Evolutionary conservation across 2,329 filamentous ascomycete species (phyloP), one percentile per base, ranked within the genome.

Genomic region (Colletotrichum abscissum): DNA sequence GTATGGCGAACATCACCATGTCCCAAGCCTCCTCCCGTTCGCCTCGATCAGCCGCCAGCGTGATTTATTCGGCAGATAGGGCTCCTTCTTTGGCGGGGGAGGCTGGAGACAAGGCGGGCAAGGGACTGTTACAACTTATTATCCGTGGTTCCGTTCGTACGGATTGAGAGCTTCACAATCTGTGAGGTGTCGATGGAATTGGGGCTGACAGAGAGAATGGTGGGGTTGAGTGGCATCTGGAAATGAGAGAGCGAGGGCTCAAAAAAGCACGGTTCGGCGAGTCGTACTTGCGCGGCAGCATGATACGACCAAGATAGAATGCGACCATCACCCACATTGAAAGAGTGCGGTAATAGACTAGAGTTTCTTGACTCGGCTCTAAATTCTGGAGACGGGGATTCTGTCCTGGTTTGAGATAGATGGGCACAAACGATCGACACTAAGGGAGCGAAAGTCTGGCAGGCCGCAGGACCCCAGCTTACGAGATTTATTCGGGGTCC

Each of bases 321-420:
- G 59, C 46, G 28, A 63, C 59, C 38, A 49, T 22, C 57, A 1
- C 57, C 33, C 33, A 16, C 57, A n/a, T 9, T 49, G 42, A 49
- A 19, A 49, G 42, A 49, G 42, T n/a, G 38, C 3, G 42, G 42
- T 49, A 49, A 49, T 49, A n/a, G 42, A 49, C 6, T n/a, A 49
- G 24, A 49, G 38, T 49, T 49, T 49, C 59, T 63, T 63, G 59
- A 63, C 59, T 63, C 59, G 59, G 6, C 7, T 26, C 19, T 63
- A 63, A 49, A 63, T 63, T 63, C 59, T 63, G 59, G 59, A 63
- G 59, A 63, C 42, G 8, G 58, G 8, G 4, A n/a, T 26, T 11
- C 26, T 30, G 38, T 28, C 3, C 59, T 46, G 8, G 59, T 63
- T 63, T 63, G 59, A 46, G 59, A 49, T 63, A 42, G 24, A 63